phyloP scores from a whole-genome alignment of 352 stramenopile genomes.

The Phytophthora megakarya region DNA sequence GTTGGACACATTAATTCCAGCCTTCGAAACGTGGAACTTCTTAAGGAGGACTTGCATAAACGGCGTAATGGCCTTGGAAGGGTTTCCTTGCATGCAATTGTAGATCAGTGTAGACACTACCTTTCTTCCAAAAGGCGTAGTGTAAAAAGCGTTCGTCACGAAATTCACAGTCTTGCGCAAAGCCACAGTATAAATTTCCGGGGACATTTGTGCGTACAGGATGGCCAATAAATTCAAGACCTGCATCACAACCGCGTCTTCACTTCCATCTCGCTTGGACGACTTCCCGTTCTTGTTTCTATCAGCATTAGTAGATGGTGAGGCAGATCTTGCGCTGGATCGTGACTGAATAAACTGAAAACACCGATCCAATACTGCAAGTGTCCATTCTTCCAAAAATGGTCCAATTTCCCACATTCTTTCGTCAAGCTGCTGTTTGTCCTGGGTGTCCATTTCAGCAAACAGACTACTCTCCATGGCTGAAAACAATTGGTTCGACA shows the following conservation, averaged over 20 bases:
- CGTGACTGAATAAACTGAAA: slow-evolving; percentile 70
- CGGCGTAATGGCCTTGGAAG: slow-evolving; percentile 37
- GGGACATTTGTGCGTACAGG: slow-evolving; percentile 69
- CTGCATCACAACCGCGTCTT: slow-evolving; percentile 60
- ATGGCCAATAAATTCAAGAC: slow-evolving; percentile 66
- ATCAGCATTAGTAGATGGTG: slow-evolving; percentile 23
- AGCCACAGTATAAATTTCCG: slow-evolving; percentile 55
- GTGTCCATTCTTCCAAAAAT: slow-evolving; percentile 69
- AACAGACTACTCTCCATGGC: slow-evolving; percentile 57
- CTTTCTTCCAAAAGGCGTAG: slow-evolving; percentile 63
- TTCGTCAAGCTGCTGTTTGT: slow-evolving; percentile 46
- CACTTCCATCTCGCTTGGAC: slow-evolving; percentile 30
- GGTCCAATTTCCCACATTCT: slow-evolving; percentile 64
- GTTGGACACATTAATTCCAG: slow-evolving; percentile 27
- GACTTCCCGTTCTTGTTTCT: slow-evolving; percentile 24
- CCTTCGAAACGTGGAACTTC: slow-evolving; percentile 52
- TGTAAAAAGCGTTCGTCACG: slow-evolving; percentile 65
- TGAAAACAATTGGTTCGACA: slow-evolving; percentile 44
- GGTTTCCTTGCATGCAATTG: slow-evolving; percentile 52
- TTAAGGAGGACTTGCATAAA: slow-evolving; percentile 56
- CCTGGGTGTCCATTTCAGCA: slow-evolving; percentile 35
- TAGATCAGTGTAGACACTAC: slow-evolving; percentile 59
- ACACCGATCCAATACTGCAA: slow-evolving; percentile 65
- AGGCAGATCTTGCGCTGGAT: slow-evolving; percentile 41
- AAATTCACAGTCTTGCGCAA: slow-evolving; percentile 62